Evolutionary conservation across 176 grass and related monocot species (phyloP).

Genomic region (Oryza brachyantha): DNA sequence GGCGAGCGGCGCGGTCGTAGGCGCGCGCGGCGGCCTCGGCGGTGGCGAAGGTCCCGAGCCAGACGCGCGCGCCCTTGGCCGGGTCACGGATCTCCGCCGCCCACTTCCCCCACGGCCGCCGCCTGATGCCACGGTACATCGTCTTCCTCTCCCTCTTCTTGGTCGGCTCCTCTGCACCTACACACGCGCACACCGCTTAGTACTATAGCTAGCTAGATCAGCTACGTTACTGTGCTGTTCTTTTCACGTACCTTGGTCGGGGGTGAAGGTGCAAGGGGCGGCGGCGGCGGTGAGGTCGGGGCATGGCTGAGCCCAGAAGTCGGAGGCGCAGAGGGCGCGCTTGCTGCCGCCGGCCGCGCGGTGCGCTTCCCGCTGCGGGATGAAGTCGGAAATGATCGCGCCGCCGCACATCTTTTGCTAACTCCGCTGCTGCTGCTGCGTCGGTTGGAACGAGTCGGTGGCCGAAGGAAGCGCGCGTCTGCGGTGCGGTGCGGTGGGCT

Average conservation of each 20-base stretch:
- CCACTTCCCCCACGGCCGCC: constrained; percentile 92
- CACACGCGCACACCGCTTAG: neutral
- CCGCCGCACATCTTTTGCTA: constrained; percentile 36
- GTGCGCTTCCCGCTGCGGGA: constrained; percentile 22
- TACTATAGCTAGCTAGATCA: no score
- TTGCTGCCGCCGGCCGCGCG: constrained; percentile 3
- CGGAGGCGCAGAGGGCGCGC: constrained; percentile 29
- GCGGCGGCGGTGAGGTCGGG: constrained; percentile 1
- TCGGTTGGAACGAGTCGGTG: no score
- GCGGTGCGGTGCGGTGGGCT: neutral
- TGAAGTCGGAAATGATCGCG: constrained; percentile 46
- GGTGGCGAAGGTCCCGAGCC: constrained; percentile 90
- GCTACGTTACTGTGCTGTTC: no score
- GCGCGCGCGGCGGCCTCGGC: constrained; percentile 71
- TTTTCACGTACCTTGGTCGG: constrained; percentile 15
- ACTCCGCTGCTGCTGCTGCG: neutral
- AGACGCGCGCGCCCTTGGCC: constrained; percentile 70
- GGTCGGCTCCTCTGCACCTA: constrained; percentile 23
- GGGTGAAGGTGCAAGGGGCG: neutral
- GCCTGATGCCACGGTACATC: constrained; percentile 78
- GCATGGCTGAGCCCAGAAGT: constrained; percentile 26
- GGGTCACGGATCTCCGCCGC: constrained; percentile 93
- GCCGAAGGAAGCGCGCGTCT: neutral
- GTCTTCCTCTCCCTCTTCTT: constrained; percentile 51
- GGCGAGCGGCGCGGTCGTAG: constrained; percentile 71